Conservation (phyloP, 768 basidiomycete species). For the Naganishia vaughanmartiniae region DNA sequence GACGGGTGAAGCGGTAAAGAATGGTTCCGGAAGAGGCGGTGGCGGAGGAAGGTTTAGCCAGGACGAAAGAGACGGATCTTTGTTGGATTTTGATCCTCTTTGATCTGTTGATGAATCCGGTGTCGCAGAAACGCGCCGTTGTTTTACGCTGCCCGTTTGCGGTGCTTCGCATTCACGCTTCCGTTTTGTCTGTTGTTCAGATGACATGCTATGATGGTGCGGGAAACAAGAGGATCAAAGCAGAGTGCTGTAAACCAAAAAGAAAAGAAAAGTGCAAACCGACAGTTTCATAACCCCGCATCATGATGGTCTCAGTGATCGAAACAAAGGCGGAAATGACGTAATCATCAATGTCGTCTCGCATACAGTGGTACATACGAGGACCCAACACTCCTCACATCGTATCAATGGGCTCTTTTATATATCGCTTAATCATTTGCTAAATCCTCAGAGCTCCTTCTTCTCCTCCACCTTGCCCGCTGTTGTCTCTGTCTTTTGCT, state of each 20-base stretch:
- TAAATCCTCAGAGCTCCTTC: slow-evolving; percentile 7
- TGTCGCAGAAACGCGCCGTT: neutral
- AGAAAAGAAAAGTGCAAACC: too few species aligned
- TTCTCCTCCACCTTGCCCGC: slow-evolving; percentile 13
- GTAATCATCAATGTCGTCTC: neutral
- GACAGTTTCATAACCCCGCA: too few species aligned
- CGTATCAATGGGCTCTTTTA: too few species aligned
- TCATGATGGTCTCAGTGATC: too few species aligned
- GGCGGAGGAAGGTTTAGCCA: slow-evolving; percentile 30
- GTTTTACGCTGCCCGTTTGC: neutral
- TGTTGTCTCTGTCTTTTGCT: slow-evolving; percentile 58
- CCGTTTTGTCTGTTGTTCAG: neutral
- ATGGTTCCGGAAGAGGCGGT: slow-evolving; percentile 22
- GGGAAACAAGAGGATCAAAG: neutral
- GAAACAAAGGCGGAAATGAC: neutral
- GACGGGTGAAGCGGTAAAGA: slow-evolving; percentile 20
- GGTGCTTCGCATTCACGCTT: neutral
- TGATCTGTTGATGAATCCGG: neutral
- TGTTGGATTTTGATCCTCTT: neutral
- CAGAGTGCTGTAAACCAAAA: too few species aligned
- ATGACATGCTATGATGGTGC: neutral
- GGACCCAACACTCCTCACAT: too few species aligned
- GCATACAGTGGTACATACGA: too few species aligned
- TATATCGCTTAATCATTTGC: neutral
- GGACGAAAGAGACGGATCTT: slow-evolving; percentile 24